Base-by-base conservation (phyloP, 352 stramenopile species). In the Phytophthora colocasiae region DNA sequence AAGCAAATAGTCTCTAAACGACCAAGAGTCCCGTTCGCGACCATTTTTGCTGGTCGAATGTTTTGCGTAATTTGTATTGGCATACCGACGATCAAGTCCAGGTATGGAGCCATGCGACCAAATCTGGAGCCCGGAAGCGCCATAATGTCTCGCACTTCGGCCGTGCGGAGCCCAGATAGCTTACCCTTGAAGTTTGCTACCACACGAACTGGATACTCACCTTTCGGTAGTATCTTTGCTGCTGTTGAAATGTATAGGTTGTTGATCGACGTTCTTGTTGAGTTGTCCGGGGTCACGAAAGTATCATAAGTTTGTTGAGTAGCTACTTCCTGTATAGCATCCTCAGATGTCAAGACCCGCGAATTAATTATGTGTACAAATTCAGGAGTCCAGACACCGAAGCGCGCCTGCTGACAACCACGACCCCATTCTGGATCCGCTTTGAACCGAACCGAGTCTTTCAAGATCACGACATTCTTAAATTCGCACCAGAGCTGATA, bases 351-450 rank as follows among this genome's bases (percentile, higher is more conserved):
- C 19, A 19, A 19, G 19, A 19, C 29, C 6, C 47, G 31, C 6
- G 47, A 43, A 44, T 44, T 54, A 17, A 54, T 54, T 29, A 54
- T 10, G 0, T 41, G 6, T 11, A 54, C 31, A 44, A 54, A 43
- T 24, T n/a, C 15, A 5, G 1, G 29, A 4, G 27, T 43, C 56
- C 56, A 63, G 15, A 63, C 4, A 7, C 45, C 56, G 3, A n/a
- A n/a, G 12, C 45, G 24, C 15, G 56, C 56, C 22, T 50, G 7
- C 2, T 40, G n/a, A 17, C 56, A 51, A 2, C 45, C 45, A 3
- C n/a, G 55, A 17, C 56, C 56, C 36, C 36, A 56, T 24, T 49
- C 44, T 6, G 56, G 56, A 29, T 55, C 47, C n/a, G 31, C 7
- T 9, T 54, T 6, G 17, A 44, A 54, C 2, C 47, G 29, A n/a